A percentile compares a stretch with the other conserved stretches of the same genome.
phyloP scores from a whole-genome alignment of 208 protist genomes.

The Acanthamoeba sp. region DNA sequence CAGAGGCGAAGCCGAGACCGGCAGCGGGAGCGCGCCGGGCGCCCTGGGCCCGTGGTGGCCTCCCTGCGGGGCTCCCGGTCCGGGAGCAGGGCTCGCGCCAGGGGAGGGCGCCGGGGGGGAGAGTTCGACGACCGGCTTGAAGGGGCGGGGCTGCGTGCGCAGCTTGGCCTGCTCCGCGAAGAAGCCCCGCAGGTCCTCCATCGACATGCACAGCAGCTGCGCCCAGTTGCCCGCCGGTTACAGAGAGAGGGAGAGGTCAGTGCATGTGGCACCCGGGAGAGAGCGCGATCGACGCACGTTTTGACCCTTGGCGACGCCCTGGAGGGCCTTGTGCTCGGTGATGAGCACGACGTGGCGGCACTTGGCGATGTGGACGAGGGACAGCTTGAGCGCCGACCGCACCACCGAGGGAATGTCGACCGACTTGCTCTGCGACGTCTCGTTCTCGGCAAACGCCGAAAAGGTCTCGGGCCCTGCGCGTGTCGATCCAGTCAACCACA shows the following conservation, averaged over 20 bases:
- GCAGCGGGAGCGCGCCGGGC: neutral
- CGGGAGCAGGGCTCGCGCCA: neutral
- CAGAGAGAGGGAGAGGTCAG: neutral
- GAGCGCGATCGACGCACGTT: neutral
- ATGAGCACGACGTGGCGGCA: constrained; percentile 43
- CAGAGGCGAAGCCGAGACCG: neutral
- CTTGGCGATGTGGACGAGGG: constrained; percentile 61
- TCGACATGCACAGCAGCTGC: constrained; percentile 42
- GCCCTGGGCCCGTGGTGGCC: neutral
- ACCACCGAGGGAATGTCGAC: constrained; percentile 60
- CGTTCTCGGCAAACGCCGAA: constrained; percentile 16
- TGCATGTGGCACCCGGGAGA: neutral
- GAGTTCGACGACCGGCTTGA: neutral
- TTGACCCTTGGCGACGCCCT: constrained; percentile 27
- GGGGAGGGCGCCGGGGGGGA: neutral
- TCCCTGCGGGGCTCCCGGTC: neutral
- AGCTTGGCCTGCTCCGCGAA: constrained; percentile 55
- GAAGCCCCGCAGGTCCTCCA: constrained; percentile 28
- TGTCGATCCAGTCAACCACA: too few relatives aligned
- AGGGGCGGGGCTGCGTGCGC: neutral
- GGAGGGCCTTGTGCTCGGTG: constrained; percentile 58
- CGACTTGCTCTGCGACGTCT: constrained; percentile 41
- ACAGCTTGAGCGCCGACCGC: constrained; percentile 62
- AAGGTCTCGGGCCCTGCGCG: constrained; percentile 5
- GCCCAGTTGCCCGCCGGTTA: too few relatives aligned